Evolutionary conservation across 1,139 yeast species (phyloP), one percentile per base, ranked within the genome.

Genomic region (Pichia sp.): DNA sequence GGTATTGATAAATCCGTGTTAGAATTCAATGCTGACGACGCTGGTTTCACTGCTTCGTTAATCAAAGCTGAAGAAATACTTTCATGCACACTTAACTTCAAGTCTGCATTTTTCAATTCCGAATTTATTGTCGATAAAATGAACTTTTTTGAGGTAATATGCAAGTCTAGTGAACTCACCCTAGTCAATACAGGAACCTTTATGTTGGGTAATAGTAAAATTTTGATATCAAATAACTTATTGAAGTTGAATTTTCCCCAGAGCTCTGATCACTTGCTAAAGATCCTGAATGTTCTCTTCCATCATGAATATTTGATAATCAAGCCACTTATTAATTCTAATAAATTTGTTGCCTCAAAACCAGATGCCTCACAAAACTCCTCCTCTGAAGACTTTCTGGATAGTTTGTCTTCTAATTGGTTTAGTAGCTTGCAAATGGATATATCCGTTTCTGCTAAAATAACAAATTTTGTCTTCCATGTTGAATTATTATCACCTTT

Each of bases 401-500:
- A 47, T 8, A 36, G 29, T 9, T 37, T 47, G 27, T 27, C 10
- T 5, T 16, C 23, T 1, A 36, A 44, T 26, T 7, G 44, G 1
- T 47, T 47, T n/a, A 29, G 23, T 10, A 37, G 42, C 5, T 37
- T 53, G 6, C 9, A 27, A 26, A n/a, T 27, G 29, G 33, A 37
- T 37, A 4, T 37, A 9, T 4, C 33, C 2, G 6, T 23, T 16
- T 6, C 16, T 37, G 5, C 11, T 5, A 10, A 29, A n/a, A 23
- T 37, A 4, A 23, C 10, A 4, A 52, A 47, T 32, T 29, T 55
- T 5, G 37, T 40, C 4, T n/a, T 50, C 4, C 49, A 49, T 27
- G 27, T 53, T 34, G 59, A 52, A 28, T 2, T 55, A 2, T 26
- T 57, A 4, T 50, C 61, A 4, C 61, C 62, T 2, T 32, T 59